Percentiles rank a stretch among this genome's conserved stretches.
These are phyloP conservation scores for Boletus reticulatus DNA, from an alignment of 768 basidiomycete genomes.

Conservation along the genomic window DNA sequence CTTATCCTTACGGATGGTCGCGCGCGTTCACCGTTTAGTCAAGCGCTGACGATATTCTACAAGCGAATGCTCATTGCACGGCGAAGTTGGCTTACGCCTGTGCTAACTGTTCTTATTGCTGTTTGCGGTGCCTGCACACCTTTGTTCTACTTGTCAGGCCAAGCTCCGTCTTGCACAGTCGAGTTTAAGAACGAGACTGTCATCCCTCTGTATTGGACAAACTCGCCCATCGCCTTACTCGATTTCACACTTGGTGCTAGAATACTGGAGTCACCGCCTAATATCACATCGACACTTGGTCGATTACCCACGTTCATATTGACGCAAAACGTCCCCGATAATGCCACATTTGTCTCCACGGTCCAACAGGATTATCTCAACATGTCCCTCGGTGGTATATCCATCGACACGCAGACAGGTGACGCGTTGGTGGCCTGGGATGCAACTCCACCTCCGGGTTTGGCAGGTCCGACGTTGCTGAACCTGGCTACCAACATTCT, in stretches of 20 bases:
- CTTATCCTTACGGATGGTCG: conserved; percentile 46
- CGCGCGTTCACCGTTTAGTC: conserved; percentile 52
- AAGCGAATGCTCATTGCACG: conserved; percentile 65
- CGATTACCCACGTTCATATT: conserved; percentile 33
- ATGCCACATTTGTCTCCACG: conserved; percentile 55
- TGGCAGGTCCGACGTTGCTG: conserved; percentile 57
- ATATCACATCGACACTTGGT: conserved; percentile 47
- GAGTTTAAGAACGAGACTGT: conserved; percentile 35
- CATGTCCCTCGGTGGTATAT: conserved; percentile 64
- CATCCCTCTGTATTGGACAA: conserved; percentile 56
- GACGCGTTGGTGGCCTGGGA: conserved; percentile 70
- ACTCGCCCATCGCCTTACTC: conserved; percentile 38
- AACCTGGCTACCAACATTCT: conserved; percentile 69
- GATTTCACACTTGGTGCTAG: conserved; percentile 32
- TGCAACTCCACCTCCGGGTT: conserved; percentile 54
- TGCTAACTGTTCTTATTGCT: conserved; percentile 51
- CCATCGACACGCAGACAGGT: conserved; percentile 50
- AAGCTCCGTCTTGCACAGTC: conserved; percentile 49
- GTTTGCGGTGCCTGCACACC: conserved; percentile 68
- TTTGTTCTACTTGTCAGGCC: conserved; percentile 56
- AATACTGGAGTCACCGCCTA: conserved; percentile 54
- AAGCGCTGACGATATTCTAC: conserved; percentile 71
- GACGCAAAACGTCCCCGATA: conserved; percentile 47
- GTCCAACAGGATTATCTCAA: conserved; percentile 52
- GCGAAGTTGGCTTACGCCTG: conserved; percentile 66